These are phyloP conservation scores for Wakefieldia striispora DNA, from an alignment of 768 basidiomycete genomes.

Conservation along the genomic window DNA sequence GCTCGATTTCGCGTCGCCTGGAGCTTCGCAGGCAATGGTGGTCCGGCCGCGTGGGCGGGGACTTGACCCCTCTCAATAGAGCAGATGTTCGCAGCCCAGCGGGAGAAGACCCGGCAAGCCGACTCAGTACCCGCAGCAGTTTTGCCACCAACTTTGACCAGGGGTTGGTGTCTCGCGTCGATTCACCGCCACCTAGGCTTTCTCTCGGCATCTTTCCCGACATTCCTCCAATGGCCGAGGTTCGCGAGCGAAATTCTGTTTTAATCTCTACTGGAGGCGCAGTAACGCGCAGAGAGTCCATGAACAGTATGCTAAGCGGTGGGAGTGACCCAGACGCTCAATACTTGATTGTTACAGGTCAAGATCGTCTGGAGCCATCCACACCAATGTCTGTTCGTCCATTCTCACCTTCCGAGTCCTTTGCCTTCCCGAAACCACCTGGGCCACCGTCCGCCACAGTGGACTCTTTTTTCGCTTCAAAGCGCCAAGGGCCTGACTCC, in stretches of 20 bases:
- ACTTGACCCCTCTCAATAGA: constrained; percentile 6
- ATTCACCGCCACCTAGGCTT: constrained; percentile 17
- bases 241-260: constrained; percentile 37
- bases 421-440: constrained; percentile 67
- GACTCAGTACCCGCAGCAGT: constrained; percentile 50
- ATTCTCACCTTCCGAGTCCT: constrained; percentile 65
- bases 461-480: background rate
- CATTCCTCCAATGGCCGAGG: constrained; percentile 55
- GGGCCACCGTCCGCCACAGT: background rate
- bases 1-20: constrained; percentile 40
- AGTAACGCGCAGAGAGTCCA: constrained; percentile 35
- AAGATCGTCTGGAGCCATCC: constrained; percentile 17
- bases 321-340: constrained; percentile 38
- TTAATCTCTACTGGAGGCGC: constrained; percentile 24
- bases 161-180: constrained; percentile 25
- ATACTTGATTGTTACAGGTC: constrained; percentile 35
- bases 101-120: constrained; percentile 18
- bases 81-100: constrained; percentile 12
- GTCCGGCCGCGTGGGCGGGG: constrained; percentile 27
- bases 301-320: constrained; percentile 39
- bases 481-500: background rate
- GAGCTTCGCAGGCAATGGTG: constrained; percentile 48
- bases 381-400: constrained; percentile 64
- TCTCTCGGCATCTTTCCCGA: constrained; percentile 30
- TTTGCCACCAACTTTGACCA: constrained; percentile 63